Base-by-base conservation (phyloP, 2,329 filamentous ascomycete genomes). In the Curvularia hawaiiensis region DNA sequence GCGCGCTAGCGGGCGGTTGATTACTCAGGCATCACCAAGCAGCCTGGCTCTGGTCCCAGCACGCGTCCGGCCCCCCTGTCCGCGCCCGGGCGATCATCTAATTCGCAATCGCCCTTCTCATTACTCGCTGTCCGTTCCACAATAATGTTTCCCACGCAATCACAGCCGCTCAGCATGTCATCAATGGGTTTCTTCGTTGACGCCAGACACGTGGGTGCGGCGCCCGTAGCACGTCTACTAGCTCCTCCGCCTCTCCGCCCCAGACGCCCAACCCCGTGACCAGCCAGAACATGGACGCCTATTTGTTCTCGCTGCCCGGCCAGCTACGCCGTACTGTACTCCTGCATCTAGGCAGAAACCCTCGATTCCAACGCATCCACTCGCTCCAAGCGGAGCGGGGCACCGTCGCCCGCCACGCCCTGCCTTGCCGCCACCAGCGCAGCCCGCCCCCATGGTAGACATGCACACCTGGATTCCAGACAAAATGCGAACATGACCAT, bases 11-110 rank as follows among this genome's bases (percentile, higher is more conserved):
- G 33, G 14, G 31, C 11, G 33, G 26, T 55, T 7, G 44, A 72
- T 73, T 72, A 72, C 56, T 72, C 65, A 74, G 69, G 56, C 68
- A 70, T 69, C 63, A 73, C 70, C 64, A 73, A 74, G 68, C 70
- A 69, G 30, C 40, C n/a, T 16, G 33, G 12, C 2, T 35, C 31
- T 31, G 18, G 14, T 18, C 9, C 35, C 8, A 38, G n/a, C 3
- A 3, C 35, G 7, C 14, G 12, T 6, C 33, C 33, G 33, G 22
- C 22, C 33, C 35, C 35, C 35, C 35, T 38, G 35, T n/a, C 16
- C 6, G 16, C 35, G 35, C 16, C 35, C 35, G 35, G 35, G 35
- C 35, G 35, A 38, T 38, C 35, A 38, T 38, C 18, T 7, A 16
- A 38, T 38, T 38, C 35, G 35, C 35, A 38, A 38, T 38, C 35